Percentiles rank a stretch among this genome's conserved stretches.
These are phyloP conservation scores for Ziziphus jujuba DNA, from an alignment of 306 rosid genomes.

Conservation along the genomic window DNA sequence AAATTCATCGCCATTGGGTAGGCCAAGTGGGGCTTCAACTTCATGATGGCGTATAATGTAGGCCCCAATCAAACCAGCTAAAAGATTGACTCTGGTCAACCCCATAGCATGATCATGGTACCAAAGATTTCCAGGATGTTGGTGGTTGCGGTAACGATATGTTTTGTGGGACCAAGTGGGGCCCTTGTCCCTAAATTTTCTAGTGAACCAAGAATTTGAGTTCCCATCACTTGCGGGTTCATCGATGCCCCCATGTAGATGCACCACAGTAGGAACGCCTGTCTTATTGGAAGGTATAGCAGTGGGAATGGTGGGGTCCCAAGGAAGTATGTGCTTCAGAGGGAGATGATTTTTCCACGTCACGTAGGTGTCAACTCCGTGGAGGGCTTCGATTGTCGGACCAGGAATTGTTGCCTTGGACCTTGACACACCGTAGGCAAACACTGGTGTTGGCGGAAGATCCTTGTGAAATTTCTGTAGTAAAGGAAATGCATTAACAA, in stretches of 20 bases:
- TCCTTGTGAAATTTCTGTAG: slow-evolving; percentile 80
- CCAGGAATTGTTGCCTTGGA: slow-evolving; percentile 67
- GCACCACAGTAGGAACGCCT: slow-evolving; percentile 80
- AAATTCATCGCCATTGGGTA: slow-evolving; percentile 41
- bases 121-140: slow-evolving; percentile 83
- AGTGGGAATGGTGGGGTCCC: slow-evolving; percentile 75
- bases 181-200: slow-evolving; percentile 35
- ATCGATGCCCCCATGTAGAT: slow-evolving; percentile 73
- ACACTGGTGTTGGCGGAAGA: slow-evolving; percentile 62
- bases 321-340: slow-evolving; percentile 69
- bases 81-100: slow-evolving; percentile 67
- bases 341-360: slow-evolving; percentile 78
- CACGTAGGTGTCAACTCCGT: slow-evolving; percentile 49
- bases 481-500: not conserved
- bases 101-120: slow-evolving; percentile 92
- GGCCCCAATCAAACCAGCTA: slow-evolving; percentile 67
- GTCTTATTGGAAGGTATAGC: slow-evolving; percentile 30
- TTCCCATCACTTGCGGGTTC: slow-evolving; percentile 69
- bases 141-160: slow-evolving; percentile 57
- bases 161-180: slow-evolving; percentile 48
- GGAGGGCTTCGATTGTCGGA: slow-evolving; percentile 70
- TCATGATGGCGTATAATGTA: slow-evolving; percentile 55
- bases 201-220: slow-evolving; percentile 68
- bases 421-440: slow-evolving; percentile 53
- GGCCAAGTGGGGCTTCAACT: slow-evolving; percentile 43